phyloP scores from a whole-genome alignment of 2,329 filamentous ascomycete species.

The Dothiorella sarmentorum region DNA sequence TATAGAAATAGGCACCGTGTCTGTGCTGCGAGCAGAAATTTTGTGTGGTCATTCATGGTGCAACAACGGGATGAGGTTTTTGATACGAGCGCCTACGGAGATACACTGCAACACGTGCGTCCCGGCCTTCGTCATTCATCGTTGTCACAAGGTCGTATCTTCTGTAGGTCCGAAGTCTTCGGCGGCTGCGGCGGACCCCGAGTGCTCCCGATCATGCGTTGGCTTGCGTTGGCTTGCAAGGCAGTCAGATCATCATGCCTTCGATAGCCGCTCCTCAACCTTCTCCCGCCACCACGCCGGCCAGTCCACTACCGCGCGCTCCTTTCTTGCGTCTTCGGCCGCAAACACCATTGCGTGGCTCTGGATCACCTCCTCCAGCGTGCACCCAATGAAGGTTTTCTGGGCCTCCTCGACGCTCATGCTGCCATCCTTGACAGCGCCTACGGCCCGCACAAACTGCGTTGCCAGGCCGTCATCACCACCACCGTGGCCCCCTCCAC shows the following conservation, averaged over 20 bases:
- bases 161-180: not conserved
- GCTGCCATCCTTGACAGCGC: slow-evolving; percentile 69
- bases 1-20: not conserved
- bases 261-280: slow-evolving; percentile 3
- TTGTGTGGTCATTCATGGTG: not conserved
- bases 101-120: not conserved
- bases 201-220: not conserved
- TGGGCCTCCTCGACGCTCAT: slow-evolving; percentile 70
- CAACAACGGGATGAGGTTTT: not conserved
- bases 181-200: slow-evolving; percentile 5
- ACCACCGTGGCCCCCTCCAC: slow-evolving; percentile 66
- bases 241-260: not conserved
- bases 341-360: slow-evolving; percentile 94
- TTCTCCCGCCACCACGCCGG: slow-evolving; percentile 64
- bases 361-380: slow-evolving; percentile 78
- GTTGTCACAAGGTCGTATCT: not conserved
- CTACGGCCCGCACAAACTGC: slow-evolving; percentile 79
- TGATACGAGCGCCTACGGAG: not conserved
- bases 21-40: not conserved
- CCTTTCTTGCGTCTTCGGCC: slow-evolving; percentile 77
- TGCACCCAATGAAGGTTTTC: slow-evolving; percentile 71
- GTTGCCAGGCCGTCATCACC: slow-evolving; percentile 76
- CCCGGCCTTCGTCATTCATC: not conserved
- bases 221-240: not conserved
- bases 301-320: slow-evolving; percentile 71